These are phyloP conservation scores for Barnettozyma californica DNA, from an alignment of 805 yeast genomes.

Conservation along the genomic window DNA sequence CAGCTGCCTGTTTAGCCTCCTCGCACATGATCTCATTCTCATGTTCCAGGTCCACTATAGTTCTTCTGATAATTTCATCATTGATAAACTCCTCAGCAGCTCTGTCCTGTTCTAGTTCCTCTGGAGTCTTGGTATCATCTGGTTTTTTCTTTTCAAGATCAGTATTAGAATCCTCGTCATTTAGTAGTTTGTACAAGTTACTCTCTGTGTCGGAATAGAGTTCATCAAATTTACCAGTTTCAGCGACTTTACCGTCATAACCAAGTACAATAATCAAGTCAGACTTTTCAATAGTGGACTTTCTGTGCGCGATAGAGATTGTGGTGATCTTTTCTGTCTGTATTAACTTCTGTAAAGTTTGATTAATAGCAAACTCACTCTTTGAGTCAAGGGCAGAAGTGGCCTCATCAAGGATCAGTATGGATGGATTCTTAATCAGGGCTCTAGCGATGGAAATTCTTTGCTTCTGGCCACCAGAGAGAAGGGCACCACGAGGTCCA, in stretches of 20 bases:
- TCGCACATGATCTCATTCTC: conserved; percentile 6
- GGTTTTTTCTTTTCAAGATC: conserved; percentile 10
- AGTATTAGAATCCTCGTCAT: conserved; percentile 27
- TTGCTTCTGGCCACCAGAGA: conserved; percentile 95
- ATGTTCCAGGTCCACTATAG: conserved; percentile 16
- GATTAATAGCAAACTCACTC: conserved; percentile 72
- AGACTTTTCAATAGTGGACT: conserved; percentile 85
- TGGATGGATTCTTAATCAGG: conserved; percentile 64
- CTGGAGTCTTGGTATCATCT: conserved; percentile 6
- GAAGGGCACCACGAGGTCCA: conserved; percentile 57
- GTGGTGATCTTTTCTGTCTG: conserved; percentile 61
- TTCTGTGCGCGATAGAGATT: conserved; percentile 88
- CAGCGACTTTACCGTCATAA: conserved; percentile 74
- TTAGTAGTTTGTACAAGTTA: conserved; percentile 33
- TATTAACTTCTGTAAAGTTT: conserved; percentile 63
- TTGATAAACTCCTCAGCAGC: conserved; percentile 22
- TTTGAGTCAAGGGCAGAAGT: conserved; percentile 82
- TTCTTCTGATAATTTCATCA: conserved; percentile 20
- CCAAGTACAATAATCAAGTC: conserved; percentile 82
- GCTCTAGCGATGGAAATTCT: conserved; percentile 87
- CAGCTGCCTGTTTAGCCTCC: conserved; percentile 8
- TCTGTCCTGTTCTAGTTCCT: conserved; percentile 4
- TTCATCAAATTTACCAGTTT: conserved; percentile 58
- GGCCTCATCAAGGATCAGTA: conserved; percentile 78
- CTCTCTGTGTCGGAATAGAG: conserved; percentile 43